Base-by-base conservation (phyloP, 2,329 filamentous ascomycete genomes). In the Trichoderma asperellum region DNA sequence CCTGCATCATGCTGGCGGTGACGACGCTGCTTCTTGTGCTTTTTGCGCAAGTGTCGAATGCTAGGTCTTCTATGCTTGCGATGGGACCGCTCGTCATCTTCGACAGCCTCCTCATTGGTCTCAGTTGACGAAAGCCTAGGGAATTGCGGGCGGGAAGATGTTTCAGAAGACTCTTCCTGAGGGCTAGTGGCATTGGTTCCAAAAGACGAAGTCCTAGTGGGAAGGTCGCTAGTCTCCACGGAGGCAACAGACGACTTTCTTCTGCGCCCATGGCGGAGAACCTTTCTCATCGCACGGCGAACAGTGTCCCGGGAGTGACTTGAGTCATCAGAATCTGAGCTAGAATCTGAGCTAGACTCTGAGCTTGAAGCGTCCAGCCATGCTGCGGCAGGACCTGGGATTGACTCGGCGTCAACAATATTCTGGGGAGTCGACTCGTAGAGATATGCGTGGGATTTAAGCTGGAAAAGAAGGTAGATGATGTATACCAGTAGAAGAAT, bases 361-460 rank as follows among this genome's bases (percentile, higher is more conserved):
- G 84, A 86, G 73, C 83, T 86, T 2, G 90, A 92, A 0, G 89
- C 89, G 72, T 96, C 92, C 75, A 97, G 86, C 80, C 95, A 92
- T 37, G 92, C 91, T 21, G 92, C 91, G 14, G 94, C 86, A 0
- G 96, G 90, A 72, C 94, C 94, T 27, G 94, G 94, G 57, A 93
- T 91, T 0, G 93, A 90, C 78, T 97, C 94, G 75, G 96, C 93
- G 74, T 97, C 94, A 72, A 97, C 96, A 70, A 96, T 91, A 74
- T 94, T 91, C 81, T 97, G 94, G 11, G 94, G 94, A 5, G 92
- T 97, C 73, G 93, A 96, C 79, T 94, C 92, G 74, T 97, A 97
- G 83, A 97, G 89, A 81, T 96, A 97, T 10, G 92, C 87, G 77
- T 97, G 94, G 1, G 93, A 96, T 80, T 96, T 96, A 71, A 97